Percentiles rank a stretch among this genome's conserved stretches.
Conservation (phyloP, 2,329 filamentous ascomycete genomes). For the Curvularia lunata region DNA sequence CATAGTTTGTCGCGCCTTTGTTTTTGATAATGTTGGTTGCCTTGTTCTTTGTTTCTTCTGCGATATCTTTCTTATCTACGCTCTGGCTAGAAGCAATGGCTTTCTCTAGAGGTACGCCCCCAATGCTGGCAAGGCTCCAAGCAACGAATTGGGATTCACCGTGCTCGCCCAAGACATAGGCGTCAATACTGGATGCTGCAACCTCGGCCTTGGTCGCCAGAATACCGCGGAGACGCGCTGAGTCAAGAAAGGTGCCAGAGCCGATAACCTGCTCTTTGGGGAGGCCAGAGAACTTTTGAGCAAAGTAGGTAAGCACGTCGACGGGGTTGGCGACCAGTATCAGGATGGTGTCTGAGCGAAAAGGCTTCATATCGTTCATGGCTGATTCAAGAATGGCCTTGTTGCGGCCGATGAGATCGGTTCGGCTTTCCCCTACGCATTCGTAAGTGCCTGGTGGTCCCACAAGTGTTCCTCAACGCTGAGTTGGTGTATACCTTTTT, state of each 20-base stretch:
- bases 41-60: conserved; percentile 24
- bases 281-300: conserved; percentile 21
- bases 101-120: conserved; percentile 14
- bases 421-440: conserved; percentile 24
- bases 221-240: conserved; percentile 25
- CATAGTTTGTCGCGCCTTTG: conserved; percentile 32
- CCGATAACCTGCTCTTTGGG: conserved; percentile 27
- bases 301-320: conserved; percentile 30
- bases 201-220: conserved; percentile 21
- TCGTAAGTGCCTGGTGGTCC: neutral
- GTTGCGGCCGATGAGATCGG: conserved; percentile 30
- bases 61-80: conserved; percentile 17
- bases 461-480: neutral
- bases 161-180: conserved; percentile 30
- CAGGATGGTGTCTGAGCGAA: conserved; percentile 23
- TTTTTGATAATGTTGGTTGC: conserved; percentile 24
- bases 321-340: conserved; percentile 34
- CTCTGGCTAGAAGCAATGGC: neutral
- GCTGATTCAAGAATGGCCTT: conserved; percentile 30
- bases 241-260: conserved; percentile 31
- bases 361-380: conserved; percentile 30
- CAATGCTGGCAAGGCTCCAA: conserved; percentile 22
- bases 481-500: conserved; percentile 18
- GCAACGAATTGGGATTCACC: conserved; percentile 28
- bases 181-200: conserved; percentile 21